Conservation (phyloP, 1,284 basidiomycete genomes). For the Sporisorium scitamineum region DNA sequence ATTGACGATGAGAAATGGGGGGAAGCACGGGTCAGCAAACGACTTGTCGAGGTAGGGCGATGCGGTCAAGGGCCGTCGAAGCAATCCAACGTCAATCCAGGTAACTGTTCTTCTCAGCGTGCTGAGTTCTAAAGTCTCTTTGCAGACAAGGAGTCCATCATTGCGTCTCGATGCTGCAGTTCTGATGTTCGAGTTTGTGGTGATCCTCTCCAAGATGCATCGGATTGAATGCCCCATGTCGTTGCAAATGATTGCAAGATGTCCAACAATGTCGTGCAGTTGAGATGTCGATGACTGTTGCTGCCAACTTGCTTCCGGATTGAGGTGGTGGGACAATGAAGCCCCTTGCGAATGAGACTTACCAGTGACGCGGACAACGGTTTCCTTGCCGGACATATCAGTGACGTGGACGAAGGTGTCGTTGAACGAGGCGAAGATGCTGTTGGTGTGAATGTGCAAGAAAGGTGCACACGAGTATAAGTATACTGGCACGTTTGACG, state of each 20-base stretch:
- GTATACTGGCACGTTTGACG: conserved; percentile 17
- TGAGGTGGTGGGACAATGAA: background rate
- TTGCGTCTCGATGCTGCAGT: background rate
- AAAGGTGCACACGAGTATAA: conserved; percentile 11
- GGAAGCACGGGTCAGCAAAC: conserved; percentile 5
- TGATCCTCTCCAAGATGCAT: background rate
- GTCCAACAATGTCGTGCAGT: background rate
- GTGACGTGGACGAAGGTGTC: conserved; percentile 99
- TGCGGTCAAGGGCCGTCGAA: background rate
- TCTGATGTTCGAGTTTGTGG: background rate
- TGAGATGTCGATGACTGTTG: background rate
- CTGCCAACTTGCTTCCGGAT: conserved; percentile 1
- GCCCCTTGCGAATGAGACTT: conserved; percentile 63
- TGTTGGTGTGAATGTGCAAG: conserved; percentile 19
- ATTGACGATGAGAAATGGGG: background rate
- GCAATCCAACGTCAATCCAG: conserved; percentile 1
- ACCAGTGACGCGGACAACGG: conserved; percentile 97
- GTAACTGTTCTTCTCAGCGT: background rate
- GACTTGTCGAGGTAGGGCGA: background rate
- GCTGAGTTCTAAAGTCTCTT: no score
- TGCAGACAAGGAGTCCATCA: no score
- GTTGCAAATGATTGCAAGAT: background rate
- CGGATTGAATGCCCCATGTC: no score
- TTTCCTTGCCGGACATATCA: conserved; percentile 98
- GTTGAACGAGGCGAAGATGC: conserved; percentile 79